Evolutionary conservation across 768 basidiomycete genomes (phyloP).

Genomic region (Tephrocybe rancida): DNA sequence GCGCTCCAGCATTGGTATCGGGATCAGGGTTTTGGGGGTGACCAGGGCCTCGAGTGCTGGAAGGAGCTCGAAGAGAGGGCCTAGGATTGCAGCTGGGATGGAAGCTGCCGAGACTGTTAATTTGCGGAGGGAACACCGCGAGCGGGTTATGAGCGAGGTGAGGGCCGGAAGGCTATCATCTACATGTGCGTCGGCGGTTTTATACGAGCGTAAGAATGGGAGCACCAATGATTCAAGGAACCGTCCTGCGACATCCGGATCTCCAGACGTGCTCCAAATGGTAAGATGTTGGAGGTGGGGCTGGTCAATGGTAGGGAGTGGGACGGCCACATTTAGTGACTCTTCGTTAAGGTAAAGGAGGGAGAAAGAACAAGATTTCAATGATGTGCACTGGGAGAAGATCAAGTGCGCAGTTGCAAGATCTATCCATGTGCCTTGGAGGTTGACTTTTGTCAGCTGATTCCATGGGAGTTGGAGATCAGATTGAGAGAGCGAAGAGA

Average conservation of each 20-base stretch:
- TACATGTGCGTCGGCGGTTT: not conserved
- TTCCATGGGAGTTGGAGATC: not conserved
- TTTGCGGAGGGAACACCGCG: not conserved
- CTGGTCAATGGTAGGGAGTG: not conserved
- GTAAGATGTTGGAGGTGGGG: not conserved
- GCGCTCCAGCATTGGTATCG: not conserved
- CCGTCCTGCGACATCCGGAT: not conserved
- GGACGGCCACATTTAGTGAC: not conserved
- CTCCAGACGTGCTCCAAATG: not conserved
- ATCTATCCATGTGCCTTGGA: not conserved
- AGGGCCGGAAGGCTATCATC: not conserved
- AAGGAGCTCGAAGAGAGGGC: not conserved
- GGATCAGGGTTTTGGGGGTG: not conserved
- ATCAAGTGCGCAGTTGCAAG: not conserved
- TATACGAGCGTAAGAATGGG: not conserved
- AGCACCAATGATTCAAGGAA: not conserved
- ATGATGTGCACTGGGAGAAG: not conserved
- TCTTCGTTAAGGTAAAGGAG: not conserved
- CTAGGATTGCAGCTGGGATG: not conserved
- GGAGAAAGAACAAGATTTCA: not conserved
- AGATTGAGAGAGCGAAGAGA: not conserved
- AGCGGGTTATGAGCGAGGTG: conserved; percentile 5
- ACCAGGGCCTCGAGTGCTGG: not conserved
- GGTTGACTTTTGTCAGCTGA: not conserved
- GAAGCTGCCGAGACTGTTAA: not conserved